Base-by-base conservation (phyloP, 108 stramenopile genomes). In the Cyclotella cryptica region DNA sequence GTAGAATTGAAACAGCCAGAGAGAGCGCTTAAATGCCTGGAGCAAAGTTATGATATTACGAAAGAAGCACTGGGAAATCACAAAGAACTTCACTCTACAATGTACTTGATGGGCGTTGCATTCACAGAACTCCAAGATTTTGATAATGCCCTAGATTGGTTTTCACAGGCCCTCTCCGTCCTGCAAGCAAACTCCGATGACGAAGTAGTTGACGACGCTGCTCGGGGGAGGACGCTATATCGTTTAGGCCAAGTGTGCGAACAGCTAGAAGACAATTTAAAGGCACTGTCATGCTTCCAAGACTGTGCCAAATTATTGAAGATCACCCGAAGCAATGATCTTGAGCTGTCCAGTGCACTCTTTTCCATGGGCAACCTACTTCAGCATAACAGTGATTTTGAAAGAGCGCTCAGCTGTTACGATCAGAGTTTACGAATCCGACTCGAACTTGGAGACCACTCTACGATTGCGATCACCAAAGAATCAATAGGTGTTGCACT, bases 401-500 rank as follows among this genome's bases (percentile, higher is more conserved):
- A 78, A 57, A 49, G 52, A 69, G 83, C 86, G 39, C 52, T 86
- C 42, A 57, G 45, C 28, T 84, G 71, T 46, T 86, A 86, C 27
- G 75, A 81, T 46, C 79, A 84, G 60, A 86, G 86, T 53, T 69
- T 86, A 21, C 45, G 53, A 42, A 75, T 86, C 18, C 75, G 79
- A 35, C 46, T 24, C 0, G 22, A 47, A 42, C 24, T 60, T 40
- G 79, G 82, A 45, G 81, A 86, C 35, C 58, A 80, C 21, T 62
- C 60, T 9, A 77, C 62, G 47, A 70, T 84, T 46, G 85, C 83
- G 12, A 84, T 77, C 69, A 78, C 79, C 10, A 86, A 84, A 66
- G 83, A 80, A 53, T 80, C 79, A 41, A 86, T 86, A 35, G 85
- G 83, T 17, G 47, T 82, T 0, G 72, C 74, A 4, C 69, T 86